Base-by-base conservation (phyloP, 176 grass and related monocot genomes). In the Carex littledalei region DNA sequence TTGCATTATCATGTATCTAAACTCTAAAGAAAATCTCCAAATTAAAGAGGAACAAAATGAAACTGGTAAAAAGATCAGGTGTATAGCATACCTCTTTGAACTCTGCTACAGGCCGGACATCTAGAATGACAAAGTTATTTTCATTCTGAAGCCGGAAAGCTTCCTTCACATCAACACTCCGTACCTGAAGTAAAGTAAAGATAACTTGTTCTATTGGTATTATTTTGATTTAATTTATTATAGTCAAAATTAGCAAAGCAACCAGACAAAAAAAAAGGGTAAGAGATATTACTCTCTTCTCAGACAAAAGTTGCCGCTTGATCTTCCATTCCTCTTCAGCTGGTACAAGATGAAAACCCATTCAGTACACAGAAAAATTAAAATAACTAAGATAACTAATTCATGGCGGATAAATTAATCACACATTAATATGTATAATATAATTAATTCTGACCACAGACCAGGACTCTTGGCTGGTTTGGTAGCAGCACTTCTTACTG, bases 251-350 rank as follows among this genome's bases (percentile, higher is more conserved):
- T 67, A 49, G 11, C 10, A 49, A 47, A 32, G 5, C 35, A 26
- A 61, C 7, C 5, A 78, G 37, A 39, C 16, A 14, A 20, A 8
- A 9, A 9, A 20, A 71, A 71, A 45, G 9, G 2, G 20, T 35
- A 81, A 84, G 37, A 32, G 16, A 15, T 43, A 49, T 72, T 93
- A 95, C 96, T 90, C 90, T 89, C 54, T 99, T 99, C 86, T 99
- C 86, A 69, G 92, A 21, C 50, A 99, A 87, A 71, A 92, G 9
- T 87, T 89, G 85, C 35, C 96, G 91, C 87, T 95, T 98, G 87
- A 81, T 90, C 87, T 91, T 99, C 96, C 96, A 99, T 0, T 95
- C 96, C 77, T 94, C 96, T 87, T 99, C 96, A 60, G 96, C 96
- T 99, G 87, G 37, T 76, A 61, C 60, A 52, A 8, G 24, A 57